Evolutionary conservation across 331 rosid species (phyloP), one percentile per base, ranked within the genome.

Genomic region (Rhamnella rubrinervis): DNA sequence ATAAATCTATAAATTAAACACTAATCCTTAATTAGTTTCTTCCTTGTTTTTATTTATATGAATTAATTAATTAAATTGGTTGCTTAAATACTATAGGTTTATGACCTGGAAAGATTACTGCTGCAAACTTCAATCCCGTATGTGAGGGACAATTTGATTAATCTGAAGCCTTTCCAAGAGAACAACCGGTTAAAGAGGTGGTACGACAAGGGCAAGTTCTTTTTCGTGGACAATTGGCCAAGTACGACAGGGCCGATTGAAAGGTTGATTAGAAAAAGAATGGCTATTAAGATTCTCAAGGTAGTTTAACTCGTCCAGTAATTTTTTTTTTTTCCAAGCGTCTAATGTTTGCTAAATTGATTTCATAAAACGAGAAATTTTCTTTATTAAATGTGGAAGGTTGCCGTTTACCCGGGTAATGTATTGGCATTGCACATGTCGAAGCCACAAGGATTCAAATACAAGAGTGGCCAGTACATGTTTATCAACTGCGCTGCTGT

Each of bases 381-480:
- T 2, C 2, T 11, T 61, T 35, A 37, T 2, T n/a, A 39, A 17
- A 16, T 15, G 7, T 65, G 65, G 73, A 66, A 91, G 97, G 97
- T 89, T 79, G 98, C 92, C 68, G 88, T 89, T 50, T 92, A 92
- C 75, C 95, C 97, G 5, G 97, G 97, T 61, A 92, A 89, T 72
- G 97, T 92, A 28, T 70, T 92, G 77, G 71, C 86, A 51, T 77
- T 92, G 78, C 87, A 87, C 75, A 77, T 89, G 96, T 82, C 96
- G 3, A 89, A 89, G 81, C 97, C 97, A 16, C 91, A 87, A 63
- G 96, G 95, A 3, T 89, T 92, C 79, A 87, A 80, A 66, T 84
- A 92, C 83, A 84, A 76, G 74, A 89, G 97, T 65, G 97, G 97
- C n/a, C 97, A 92, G 73, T 92, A 92, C 87, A 89, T 89, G 88